Evolutionary conservation across 2,329 filamentous ascomycete species (phyloP), one percentile per base, ranked within the genome.

Genomic region (Ceratocystis huliohia): DNA sequence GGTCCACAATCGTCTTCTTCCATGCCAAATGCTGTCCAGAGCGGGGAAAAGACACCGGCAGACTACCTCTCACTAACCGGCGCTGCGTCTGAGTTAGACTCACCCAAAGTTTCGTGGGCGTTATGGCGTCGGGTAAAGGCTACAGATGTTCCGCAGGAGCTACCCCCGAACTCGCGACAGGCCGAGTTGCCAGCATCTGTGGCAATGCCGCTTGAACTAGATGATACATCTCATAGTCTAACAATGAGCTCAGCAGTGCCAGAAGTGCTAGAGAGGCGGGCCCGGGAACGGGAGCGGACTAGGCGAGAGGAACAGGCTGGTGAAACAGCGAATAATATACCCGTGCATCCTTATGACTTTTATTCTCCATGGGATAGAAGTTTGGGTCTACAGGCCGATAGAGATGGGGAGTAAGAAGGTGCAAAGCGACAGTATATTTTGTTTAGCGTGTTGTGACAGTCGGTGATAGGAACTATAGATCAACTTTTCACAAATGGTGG

Each of bases 271-370:
- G 22, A 33, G 1, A 0, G 22, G 6, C 13, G 15, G 17, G 22
- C 53, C 22, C 22, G 10, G 22, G 8, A 33, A 22, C 53, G 22
- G 20, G 63, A 53, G 13, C 7, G 8, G n/a, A 22, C 20, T n/a
- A 33, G 25, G 33, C n/a, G 33, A 15, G 57, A 5, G 41, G 3
- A 30, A 1, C 13, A 41, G 53, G 44, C 25, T 41, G 28, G 41
- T 4, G 61, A 3, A 50, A 45, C n/a, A 7, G 22, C 10, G 10
- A 6, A 64, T 15, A 61, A 37, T 2, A 28, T 5, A 8, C 50
- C 65, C n/a, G 20, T 30, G n/a, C 66, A 67, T 46, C 66, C 66
- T 6, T 67, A 67, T 56, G 53, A 67, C 30, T 67, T 67, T 64
- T 67, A 64, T 41, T 67, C 66, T 17, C 66, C 62, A 28, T 67